Evolutionary conservation across 768 basidiomycete genomes (phyloP).

Genomic region (Lentinula sp.): DNA sequence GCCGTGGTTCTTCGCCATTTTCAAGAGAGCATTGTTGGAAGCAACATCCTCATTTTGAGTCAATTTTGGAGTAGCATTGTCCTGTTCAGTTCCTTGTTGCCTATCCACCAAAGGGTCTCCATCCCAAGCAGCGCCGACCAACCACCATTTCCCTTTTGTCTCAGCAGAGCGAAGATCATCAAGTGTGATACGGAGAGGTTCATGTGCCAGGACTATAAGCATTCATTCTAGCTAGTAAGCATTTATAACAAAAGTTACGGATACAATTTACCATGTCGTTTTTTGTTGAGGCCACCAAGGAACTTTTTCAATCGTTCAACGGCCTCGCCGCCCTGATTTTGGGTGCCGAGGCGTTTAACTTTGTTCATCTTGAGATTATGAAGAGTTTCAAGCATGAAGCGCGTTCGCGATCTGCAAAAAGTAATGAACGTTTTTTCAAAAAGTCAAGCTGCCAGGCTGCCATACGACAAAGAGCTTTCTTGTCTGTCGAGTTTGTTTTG

Average conservation of each 20-base stretch:
- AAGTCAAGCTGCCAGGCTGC: background rate
- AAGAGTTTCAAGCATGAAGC: conserved; percentile 94
- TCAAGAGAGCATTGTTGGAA: conserved; percentile 43
- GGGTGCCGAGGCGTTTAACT: conserved; percentile 52
- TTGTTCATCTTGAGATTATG: conserved; percentile 92
- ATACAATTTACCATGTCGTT: conserved; percentile 52
- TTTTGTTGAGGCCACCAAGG: conserved; percentile 68
- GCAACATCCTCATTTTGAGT: conserved; percentile 20
- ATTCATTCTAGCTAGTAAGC: background rate
- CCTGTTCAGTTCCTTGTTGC: conserved; percentile 27
- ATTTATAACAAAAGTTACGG: background rate
- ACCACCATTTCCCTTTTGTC: conserved; percentile 96
- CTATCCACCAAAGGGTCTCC: conserved; percentile 86
- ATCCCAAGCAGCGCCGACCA: conserved; percentile 93
- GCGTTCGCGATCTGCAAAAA: conserved; percentile 68
- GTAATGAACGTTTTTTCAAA: conserved; percentile 5
- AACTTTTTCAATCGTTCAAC: conserved; percentile 89
- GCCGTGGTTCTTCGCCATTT: conserved; percentile 89
- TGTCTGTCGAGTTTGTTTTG: conserved; percentile 60
- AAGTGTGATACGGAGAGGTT: conserved; percentile 80
- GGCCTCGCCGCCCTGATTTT: conserved; percentile 69
- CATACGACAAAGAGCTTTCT: conserved; percentile 46
- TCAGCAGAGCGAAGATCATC: conserved; percentile 81
- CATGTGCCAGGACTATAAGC: conserved; percentile 65
- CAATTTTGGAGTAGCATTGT: conserved; percentile 8